Conservation (phyloP, 179 eudicot species). For the Beta lomatogona region DNA sequence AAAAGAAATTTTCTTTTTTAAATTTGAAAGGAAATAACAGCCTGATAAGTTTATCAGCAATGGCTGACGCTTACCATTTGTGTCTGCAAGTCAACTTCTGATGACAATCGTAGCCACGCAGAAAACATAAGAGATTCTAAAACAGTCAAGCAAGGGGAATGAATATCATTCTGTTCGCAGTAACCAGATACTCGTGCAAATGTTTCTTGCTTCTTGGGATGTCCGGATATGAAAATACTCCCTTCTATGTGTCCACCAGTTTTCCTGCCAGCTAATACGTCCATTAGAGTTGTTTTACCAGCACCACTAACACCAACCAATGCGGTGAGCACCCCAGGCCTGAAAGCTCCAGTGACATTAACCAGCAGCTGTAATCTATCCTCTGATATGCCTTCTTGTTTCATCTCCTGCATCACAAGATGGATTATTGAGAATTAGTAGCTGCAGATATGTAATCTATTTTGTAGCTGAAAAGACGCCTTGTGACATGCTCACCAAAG, state of each 20-base stretch:
- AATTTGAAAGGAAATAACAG: background rate
- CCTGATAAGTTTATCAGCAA: background rate
- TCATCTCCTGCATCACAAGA: constrained; percentile 67
- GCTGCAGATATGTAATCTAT: background rate
- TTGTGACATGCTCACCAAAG: constrained; percentile 53
- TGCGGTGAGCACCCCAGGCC: constrained; percentile 96
- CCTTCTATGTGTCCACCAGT: constrained; percentile 95
- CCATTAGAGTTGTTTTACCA: constrained; percentile 98
- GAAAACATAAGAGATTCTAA: constrained; percentile 86
- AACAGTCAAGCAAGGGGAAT: constrained; percentile 94
- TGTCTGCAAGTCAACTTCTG: constrained; percentile 66
- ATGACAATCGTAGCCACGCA: constrained; percentile 84
- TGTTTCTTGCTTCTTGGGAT: constrained; percentile 90
- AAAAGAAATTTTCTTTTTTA: background rate
- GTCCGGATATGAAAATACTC: constrained; percentile 68
- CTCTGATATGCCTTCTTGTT: constrained; percentile 81
- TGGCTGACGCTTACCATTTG: constrained; percentile 54
- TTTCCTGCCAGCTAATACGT: constrained; percentile 93
- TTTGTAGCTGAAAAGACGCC: background rate
- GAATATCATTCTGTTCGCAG: constrained; percentile 96
- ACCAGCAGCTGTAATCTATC: constrained; percentile 73
- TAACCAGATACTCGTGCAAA: constrained; percentile 97
- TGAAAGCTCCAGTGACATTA: constrained; percentile 84
- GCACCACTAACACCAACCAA: constrained; percentile 98
- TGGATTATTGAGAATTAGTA: background rate